Evolutionary conservation across 192 early-diverging fungal genomes (phyloP), one percentile per base, ranked within the genome.

Genomic region (Geosiphon pyriformis): DNA sequence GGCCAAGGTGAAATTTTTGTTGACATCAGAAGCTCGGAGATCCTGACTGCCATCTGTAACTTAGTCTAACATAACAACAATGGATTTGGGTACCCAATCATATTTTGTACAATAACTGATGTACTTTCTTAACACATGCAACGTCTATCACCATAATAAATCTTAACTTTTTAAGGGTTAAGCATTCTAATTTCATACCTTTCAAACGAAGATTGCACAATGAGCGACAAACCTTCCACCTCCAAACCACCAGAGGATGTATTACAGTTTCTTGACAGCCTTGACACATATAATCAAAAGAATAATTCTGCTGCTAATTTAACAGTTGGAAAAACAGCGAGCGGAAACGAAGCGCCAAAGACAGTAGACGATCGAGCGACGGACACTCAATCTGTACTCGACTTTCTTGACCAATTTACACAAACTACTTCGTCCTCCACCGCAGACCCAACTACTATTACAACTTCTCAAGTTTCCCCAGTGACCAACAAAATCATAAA

Each of bases 321-420:
- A 4, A 35, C 15, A n/a, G 26, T 34, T 6, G 17, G 42, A 7
- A 26, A 59, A 23, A 50, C 51, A 54, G 29, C 70, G 23, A 31
- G 47, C 11, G 23, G 37, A 20, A 54, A 30, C 1, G 55, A 59
- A 6, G 25, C 49, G 57, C 46, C 37, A 53, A 63, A 55, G 42
- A 35, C 58, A 25, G 53, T 32, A 8, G 61, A 57, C 68, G 0
- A 37, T 51, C n/a, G 48, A 55, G 30, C 55, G 47, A 33, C 66
- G 23, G 76, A 78, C 33, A 71, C 72, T n/a, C 72, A 74, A 52
- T 70, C 72, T 25, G 76, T 78, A 1, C 62, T 78, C n/a, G 76
- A 78, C 46, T 78, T 74, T 64, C 42, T 78, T 48, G 76, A 78
- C 22, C 73, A 78, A 70, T 70, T 78, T 53, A 68, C 73, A 37